A percentile compares a stretch with the other conserved stretches of the same genome.
Conservation (phyloP, 2,329 filamentous ascomycete genomes). For the Fusarium austroafricanum region DNA sequence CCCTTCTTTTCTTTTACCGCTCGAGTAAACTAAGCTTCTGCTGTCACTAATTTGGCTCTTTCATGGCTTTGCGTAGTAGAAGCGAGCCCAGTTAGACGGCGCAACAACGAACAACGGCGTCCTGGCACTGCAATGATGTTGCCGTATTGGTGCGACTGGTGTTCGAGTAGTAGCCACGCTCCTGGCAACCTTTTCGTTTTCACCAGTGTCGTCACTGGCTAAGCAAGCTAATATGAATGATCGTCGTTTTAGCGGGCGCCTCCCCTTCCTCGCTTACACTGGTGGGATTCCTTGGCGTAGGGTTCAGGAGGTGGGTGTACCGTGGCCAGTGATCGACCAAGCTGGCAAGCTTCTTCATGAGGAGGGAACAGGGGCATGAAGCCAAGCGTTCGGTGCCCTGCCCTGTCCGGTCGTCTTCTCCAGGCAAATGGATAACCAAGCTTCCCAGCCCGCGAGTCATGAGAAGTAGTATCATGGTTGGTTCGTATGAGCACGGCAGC, state of each 20-base stretch:
- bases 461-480: slow-evolving; percentile 18
- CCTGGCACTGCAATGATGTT: slow-evolving; percentile 32
- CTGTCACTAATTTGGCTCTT: background rate
- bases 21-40: background rate
- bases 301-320: slow-evolving; percentile 33
- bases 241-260: slow-evolving; percentile 48
- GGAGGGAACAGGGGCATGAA: slow-evolving; percentile 34
- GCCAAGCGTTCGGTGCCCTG: slow-evolving; percentile 36
- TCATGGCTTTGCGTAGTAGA: slow-evolving; percentile 22
- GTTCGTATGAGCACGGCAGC: slow-evolving; percentile 12
- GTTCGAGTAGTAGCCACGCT: slow-evolving; percentile 36
- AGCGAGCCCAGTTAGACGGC: slow-evolving; percentile 26
- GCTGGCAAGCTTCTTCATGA: slow-evolving; percentile 34
- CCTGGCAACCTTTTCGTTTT: slow-evolving; percentile 25
- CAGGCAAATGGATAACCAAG: slow-evolving; percentile 33
- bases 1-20: background rate
- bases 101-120: slow-evolving; percentile 29
- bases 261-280: slow-evolving; percentile 48
- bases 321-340: slow-evolving; percentile 40
- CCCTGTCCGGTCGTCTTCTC: slow-evolving; percentile 22
- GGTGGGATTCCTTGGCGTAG: slow-evolving; percentile 42
- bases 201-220: slow-evolving; percentile 38
- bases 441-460: slow-evolving; percentile 32
- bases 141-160: slow-evolving; percentile 29
- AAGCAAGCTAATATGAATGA: slow-evolving; percentile 47